Conservation (phyloP, 2,329 filamentous ascomycete species). For the Claviceps spartinae region DNA sequence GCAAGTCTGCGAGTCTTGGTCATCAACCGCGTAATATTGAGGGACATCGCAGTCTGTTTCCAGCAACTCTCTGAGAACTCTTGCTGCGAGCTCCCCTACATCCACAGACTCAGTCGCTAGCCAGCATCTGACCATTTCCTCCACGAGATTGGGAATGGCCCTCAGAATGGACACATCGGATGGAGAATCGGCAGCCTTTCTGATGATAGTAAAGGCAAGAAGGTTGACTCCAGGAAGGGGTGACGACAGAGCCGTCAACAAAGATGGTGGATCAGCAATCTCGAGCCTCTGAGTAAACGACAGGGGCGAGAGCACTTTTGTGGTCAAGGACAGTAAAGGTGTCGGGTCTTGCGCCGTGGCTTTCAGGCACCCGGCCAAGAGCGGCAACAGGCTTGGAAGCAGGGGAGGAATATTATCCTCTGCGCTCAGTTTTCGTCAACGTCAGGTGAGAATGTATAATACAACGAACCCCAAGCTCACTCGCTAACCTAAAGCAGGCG, state of each 20-base stretch:
- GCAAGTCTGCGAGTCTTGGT: not conserved
- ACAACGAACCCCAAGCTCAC: not conserved
- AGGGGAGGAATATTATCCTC: slow-evolving; percentile 39
- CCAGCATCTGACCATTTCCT: slow-evolving; percentile 37
- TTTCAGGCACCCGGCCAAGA: slow-evolving; percentile 38
- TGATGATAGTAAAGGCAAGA: slow-evolving; percentile 41
- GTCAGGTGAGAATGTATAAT: not conserved
- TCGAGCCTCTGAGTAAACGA: slow-evolving; percentile 36
- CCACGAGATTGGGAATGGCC: slow-evolving; percentile 33
- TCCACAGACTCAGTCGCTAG: slow-evolving; percentile 37
- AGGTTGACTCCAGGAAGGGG: slow-evolving; percentile 42
- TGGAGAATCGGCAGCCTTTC: slow-evolving; percentile 37
- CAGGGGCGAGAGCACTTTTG: slow-evolving; percentile 42
- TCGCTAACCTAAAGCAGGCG: not conserved
- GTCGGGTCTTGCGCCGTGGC: slow-evolving; percentile 36
- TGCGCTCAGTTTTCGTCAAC: slow-evolving; percentile 11
- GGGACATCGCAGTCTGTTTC: slow-evolving; percentile 37
- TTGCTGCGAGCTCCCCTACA: slow-evolving; percentile 39
- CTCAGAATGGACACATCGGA: slow-evolving; percentile 37
- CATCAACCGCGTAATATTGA: slow-evolving; percentile 7
- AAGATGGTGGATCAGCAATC: slow-evolving; percentile 35
- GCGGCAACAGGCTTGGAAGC: slow-evolving; percentile 38
- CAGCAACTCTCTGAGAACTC: slow-evolving; percentile 38
- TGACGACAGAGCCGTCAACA: slow-evolving; percentile 39
- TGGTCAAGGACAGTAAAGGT: slow-evolving; percentile 36